A percentile compares a stretch with the other conserved stretches of the same genome.
These are phyloP conservation scores for Phytopythium litorale DNA, from an alignment of 352 stramenopile genomes.

Conservation along the genomic window DNA sequence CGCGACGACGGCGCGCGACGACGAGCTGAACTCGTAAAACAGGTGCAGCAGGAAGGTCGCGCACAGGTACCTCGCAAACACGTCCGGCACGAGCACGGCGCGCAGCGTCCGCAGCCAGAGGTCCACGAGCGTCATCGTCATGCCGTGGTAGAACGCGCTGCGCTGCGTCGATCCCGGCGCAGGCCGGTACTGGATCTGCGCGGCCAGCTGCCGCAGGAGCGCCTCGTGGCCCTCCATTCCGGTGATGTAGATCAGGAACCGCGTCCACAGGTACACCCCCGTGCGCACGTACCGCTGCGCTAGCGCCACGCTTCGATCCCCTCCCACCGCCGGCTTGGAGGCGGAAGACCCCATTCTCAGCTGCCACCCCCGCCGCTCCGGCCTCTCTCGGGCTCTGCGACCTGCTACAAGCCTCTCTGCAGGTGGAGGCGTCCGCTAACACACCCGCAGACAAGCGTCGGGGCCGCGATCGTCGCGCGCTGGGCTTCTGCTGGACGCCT, in stretches of 20 bases:
- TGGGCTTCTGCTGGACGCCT: not conserved
- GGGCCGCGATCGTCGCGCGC: not conserved
- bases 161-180: constrained; percentile 22
- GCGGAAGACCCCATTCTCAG: not conserved
- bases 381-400: not conserved
- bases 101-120: constrained; percentile 71
- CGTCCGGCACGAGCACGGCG: constrained; percentile 68
- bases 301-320: not conserved
- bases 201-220: constrained; percentile 35
- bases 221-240: constrained; percentile 62
- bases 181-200: constrained; percentile 53
- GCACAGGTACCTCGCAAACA: constrained; percentile 74
- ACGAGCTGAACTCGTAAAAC: constrained; percentile 67
- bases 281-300: not conserved
- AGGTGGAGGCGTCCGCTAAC: not conserved
- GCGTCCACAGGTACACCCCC: constrained; percentile 44
- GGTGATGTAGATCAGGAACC: constrained; percentile 79
- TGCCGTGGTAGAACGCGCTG: constrained; percentile 34
- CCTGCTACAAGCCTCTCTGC: not conserved
- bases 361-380: not conserved
- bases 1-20: constrained; percentile 21
- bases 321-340: not conserved
- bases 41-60: constrained; percentile 76
- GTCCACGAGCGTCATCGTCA: constrained; percentile 64
- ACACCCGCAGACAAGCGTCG: not conserved